Evolutionary conservation across 305 asterid species (phyloP), one percentile per base, ranked within the genome.

Genomic region (Fraxinus paxiana): DNA sequence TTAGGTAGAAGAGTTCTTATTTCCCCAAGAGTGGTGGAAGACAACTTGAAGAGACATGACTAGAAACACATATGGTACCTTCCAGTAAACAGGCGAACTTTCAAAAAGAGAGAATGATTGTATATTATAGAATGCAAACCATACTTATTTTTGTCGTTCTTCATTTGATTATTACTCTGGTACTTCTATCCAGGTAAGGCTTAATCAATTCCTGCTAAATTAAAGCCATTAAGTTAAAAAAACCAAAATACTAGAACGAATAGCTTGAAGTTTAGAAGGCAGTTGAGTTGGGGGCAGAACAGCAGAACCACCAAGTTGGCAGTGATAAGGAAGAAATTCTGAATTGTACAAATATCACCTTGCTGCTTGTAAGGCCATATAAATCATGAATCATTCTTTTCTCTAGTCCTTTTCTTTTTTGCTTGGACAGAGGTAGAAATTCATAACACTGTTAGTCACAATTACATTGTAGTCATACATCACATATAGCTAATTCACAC

Each of bases 401-500:
- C 70, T 61, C 31, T 59, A 59, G 70, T 61, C 70, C 70, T 61
- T 61, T 61, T 61, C 31, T 61, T 7, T 22, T 61, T 3, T 28
- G 8, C 73, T 13, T 65, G 73, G 73, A 65, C 35, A 26, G 73
- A 65, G 37, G 73, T 65, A 24, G 81, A 77, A 34, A 20, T 34
- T 77, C 48, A n/a, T 22, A 18, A 35, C n/a, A 28, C 41, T 12
- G 6, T 73, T 28, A 41, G 10, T 70, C 12, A 8, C 37, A 65
- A 61, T 33, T 73, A 46, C 54, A 6, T 12, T 76, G 65, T 76
- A 37, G 48, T 77, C 12, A 31, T 77, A 7, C 71, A 59, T 65
- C 82, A 41, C 75, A 33, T 81, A 41, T 54, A 77, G 80, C 84
- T 88, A 82, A 87, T 73, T 79, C 26, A 56, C 22, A 59, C 75